Evolutionary conservation across 2,329 filamentous ascomycete genomes (phyloP).

Genomic region (Cladosporium oxysporum): DNA sequence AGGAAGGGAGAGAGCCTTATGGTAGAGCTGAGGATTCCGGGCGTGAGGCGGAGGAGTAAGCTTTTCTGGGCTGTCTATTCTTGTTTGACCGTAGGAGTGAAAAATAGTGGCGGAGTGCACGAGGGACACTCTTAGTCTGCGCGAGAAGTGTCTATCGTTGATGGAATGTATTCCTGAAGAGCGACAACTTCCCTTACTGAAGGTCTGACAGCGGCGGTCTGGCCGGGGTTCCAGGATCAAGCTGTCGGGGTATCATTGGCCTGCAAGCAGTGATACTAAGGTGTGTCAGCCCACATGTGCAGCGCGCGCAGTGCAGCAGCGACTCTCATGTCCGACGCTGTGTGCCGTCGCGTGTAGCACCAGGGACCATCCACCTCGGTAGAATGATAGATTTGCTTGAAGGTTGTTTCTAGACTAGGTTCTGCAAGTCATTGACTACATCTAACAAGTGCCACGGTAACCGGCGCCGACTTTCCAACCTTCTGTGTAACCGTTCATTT

Average conservation of each 20-base stretch:
- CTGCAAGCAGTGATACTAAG: constrained; percentile 1
- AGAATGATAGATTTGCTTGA: background rate
- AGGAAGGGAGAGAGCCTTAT: background rate
- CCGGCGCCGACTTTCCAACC: no score
- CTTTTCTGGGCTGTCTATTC: background rate
- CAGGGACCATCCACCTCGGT: background rate
- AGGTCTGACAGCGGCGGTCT: background rate
- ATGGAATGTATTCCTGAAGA: background rate
- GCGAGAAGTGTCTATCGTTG: background rate
- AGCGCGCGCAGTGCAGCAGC: background rate
- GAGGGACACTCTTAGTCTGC: background rate
- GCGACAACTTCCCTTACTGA: background rate
- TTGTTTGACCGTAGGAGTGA: background rate
- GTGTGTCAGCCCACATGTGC: constrained; percentile 10
- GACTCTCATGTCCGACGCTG: background rate
- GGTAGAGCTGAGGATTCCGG: background rate
- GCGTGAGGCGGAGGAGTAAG: background rate
- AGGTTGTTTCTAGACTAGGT: no score
- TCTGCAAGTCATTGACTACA: no score
- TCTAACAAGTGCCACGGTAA: no score
- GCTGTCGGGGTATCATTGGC: background rate
- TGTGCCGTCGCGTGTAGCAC: background rate
- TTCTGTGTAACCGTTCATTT: no score
- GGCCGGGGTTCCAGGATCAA: background rate
- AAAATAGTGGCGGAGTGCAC: background rate